Conservation (phyloP, 1,139 yeast genomes). For the Yarrowia galli region DNA sequence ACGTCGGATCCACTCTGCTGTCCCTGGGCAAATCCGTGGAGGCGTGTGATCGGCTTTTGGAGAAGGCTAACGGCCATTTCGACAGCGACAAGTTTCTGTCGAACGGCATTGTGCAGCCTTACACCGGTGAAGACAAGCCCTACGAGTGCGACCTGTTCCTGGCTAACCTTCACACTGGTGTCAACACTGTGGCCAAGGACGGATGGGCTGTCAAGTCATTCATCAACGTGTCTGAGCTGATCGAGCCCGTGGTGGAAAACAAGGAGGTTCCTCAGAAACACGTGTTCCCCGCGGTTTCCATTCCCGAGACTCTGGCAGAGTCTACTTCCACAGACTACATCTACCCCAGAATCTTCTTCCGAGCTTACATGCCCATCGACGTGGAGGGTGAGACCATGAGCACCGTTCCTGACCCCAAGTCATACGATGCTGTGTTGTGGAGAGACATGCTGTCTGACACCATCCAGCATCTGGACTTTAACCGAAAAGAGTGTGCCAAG, state of each 20-base stretch:
- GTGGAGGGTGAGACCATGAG: constrained; percentile 56
- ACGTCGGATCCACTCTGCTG: constrained; percentile 46
- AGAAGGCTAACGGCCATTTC: constrained; percentile 29
- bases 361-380: constrained; percentile 62
- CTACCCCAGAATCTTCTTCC: constrained; percentile 67
- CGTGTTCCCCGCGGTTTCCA: constrained; percentile 53
- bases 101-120: constrained; percentile 53
- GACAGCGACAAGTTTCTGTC: not conserved
- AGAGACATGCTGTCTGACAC: constrained; percentile 80
- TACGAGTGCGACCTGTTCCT: constrained; percentile 63
- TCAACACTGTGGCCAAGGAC: constrained; percentile 43
- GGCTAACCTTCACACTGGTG: constrained; percentile 61
- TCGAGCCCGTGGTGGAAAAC: constrained; percentile 40
- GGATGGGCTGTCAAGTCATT: constrained; percentile 44
- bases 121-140: constrained; percentile 57
- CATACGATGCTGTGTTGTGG: constrained; percentile 68
- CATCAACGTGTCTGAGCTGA: constrained; percentile 42
- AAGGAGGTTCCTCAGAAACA: constrained; percentile 44
- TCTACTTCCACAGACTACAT: constrained; percentile 39
- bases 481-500: constrained; percentile 84
- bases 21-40: not conserved
- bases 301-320: constrained; percentile 45
- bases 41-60: not conserved
- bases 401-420: constrained; percentile 73
- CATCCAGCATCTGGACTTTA: constrained; percentile 82